Evolutionary conservation across 1,284 basidiomycete genomes (phyloP), one percentile per base, ranked within the genome.

Genomic region (Malassezia pachydermatis): DNA sequence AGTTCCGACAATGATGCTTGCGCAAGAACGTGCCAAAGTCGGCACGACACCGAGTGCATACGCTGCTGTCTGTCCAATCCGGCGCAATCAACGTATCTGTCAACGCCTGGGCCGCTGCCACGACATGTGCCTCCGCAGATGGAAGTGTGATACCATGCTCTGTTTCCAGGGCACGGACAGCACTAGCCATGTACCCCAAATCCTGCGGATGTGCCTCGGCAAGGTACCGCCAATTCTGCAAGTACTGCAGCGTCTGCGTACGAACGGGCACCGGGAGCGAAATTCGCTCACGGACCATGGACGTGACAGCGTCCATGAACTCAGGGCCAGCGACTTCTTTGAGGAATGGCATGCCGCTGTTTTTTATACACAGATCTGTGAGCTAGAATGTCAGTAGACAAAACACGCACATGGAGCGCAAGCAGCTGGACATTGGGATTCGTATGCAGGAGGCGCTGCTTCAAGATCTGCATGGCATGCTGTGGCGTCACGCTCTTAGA

Each of bases 1-100:
- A 99, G 73, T 96, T 96, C 7, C 94, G 81, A 72, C 94, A 99
- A 72, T 99, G 94, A 69, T 98, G 94, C 72, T 96, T 96, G 51
- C 94, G 81, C 69, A 95, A 96, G 33, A 90, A 95, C 64, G 95
- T 92, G 1, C 84, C 83, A 75, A 99, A 99, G 0, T 85, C 73
- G 0, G 85, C 83, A 17, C 94, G 80, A 73, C 94, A 99, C 20
- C 89, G 81, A 59, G 94, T 80, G 73, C 94, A 99, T 11, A 90
- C 83, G 27, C 92, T 86, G 1, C 88, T 88, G 70, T 98, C 92
- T 36, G 88, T 84, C 92, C 92, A 98, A 64, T 92, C 86, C 0
- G 92, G 92, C 0, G 92, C 65, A 7, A 64, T 60, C n/a, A 63
- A 45, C 1, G 67, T 70, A 32, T 71, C 68, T 27, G 69, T 59